phyloP scores from a whole-genome alignment of 306 rosid species.

The Rosa rugosa region DNA sequence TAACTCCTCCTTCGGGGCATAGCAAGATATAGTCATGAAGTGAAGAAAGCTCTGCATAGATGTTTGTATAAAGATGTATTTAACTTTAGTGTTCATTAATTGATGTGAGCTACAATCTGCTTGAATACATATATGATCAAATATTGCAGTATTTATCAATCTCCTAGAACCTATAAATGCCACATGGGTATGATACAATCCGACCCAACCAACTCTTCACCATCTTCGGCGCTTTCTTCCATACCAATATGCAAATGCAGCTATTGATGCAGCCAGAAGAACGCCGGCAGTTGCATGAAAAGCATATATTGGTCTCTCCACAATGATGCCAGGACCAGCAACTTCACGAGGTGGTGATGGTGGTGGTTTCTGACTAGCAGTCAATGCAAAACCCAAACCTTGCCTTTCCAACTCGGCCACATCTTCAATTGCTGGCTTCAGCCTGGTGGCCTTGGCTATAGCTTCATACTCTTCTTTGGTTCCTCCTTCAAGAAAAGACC shows the following conservation, averaged over 20 bases:
- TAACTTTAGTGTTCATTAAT: neutral
- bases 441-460: slow-evolving; percentile 66
- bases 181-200: slow-evolving; percentile 25
- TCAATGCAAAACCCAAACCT: slow-evolving; percentile 72
- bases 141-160: slow-evolving; percentile 23
- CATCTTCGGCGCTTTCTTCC: slow-evolving; percentile 83
- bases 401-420: slow-evolving; percentile 71
- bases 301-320: slow-evolving; percentile 65
- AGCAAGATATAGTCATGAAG: neutral
- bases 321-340: slow-evolving; percentile 36
- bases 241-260: slow-evolving; percentile 83
- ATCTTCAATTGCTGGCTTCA: slow-evolving; percentile 74
- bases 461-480: slow-evolving; percentile 73
- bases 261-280: slow-evolving; percentile 75
- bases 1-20: neutral
- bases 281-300: slow-evolving; percentile 93
- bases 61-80: neutral
- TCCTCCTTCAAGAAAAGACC: slow-evolving; percentile 78
- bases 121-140: neutral
- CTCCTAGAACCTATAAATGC: slow-evolving; percentile 35
- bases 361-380: slow-evolving; percentile 49
- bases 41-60: neutral
- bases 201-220: slow-evolving; percentile 45
- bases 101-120: slow-evolving; percentile 14
- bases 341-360: slow-evolving; percentile 31